These are phyloP conservation scores for Helotiales sp. DNA, from an alignment of 2,329 filamentous ascomycete genomes.

Conservation along the genomic window DNA sequence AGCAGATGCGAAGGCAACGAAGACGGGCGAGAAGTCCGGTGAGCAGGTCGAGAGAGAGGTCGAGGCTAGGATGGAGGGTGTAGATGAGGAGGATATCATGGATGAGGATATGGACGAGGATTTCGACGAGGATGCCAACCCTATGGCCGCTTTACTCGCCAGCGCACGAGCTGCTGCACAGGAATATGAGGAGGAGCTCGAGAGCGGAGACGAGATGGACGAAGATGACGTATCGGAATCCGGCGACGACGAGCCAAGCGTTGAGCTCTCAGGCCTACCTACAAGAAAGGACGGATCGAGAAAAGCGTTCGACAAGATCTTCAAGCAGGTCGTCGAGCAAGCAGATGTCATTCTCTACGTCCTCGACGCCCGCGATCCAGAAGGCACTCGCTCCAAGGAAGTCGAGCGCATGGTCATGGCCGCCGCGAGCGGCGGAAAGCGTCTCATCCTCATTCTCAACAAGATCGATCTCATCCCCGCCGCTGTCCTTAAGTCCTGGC, in stretches of 20 bases:
- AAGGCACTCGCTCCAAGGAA: conserved; percentile 87
- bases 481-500: conserved; percentile 81
- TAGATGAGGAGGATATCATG: conserved; percentile 53
- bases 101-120: conserved; percentile 61
- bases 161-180: conserved; percentile 80
- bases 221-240: conserved; percentile 56
- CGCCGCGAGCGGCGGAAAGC: conserved; percentile 81
- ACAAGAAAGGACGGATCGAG: conserved; percentile 69
- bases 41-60: conserved; percentile 50
- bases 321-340: conserved; percentile 88
- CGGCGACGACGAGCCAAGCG: conserved; percentile 54
- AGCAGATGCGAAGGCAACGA: conserved; percentile 73
- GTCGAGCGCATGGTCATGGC: conserved; percentile 92
- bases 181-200: conserved; percentile 65
- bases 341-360: conserved; percentile 93
- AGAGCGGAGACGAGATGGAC: conserved; percentile 58
- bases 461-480: conserved; percentile 93
- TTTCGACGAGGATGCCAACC: conserved; percentile 73
- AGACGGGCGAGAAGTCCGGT: conserved; percentile 61
- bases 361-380: conserved; percentile 87
- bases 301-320: conserved; percentile 92
- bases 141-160: conserved; percentile 89
- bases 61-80: conserved; percentile 51
- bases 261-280: conserved; percentile 57
- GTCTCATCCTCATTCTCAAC: conserved; percentile 90